Conservation (phyloP, 176 grass and related monocot genomes). For the Carex kokanica region DNA sequence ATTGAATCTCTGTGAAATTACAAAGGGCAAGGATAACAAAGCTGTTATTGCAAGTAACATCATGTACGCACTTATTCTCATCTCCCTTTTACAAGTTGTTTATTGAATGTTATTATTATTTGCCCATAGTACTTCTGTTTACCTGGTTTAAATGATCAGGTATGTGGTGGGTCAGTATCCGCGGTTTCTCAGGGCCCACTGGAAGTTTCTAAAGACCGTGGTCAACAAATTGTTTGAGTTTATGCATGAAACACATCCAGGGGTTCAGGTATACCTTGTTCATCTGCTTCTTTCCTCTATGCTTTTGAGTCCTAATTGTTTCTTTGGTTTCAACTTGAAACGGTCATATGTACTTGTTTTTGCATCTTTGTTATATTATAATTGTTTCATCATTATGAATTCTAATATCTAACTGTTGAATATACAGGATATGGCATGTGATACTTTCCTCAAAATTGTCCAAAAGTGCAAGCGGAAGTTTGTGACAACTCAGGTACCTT, state of each 20-base stretch:
- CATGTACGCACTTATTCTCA: slow-evolving; percentile 50
- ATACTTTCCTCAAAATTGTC: slow-evolving; percentile 98
- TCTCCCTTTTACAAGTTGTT: not conserved
- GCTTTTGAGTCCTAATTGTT: slow-evolving; percentile 13
- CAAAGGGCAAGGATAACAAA: slow-evolving; percentile 99
- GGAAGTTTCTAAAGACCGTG: slow-evolving; percentile 99
- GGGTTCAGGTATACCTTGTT: slow-evolving; percentile 78
- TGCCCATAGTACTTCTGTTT: slow-evolving; percentile 2
- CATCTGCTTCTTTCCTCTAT: not conserved
- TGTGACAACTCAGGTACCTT: slow-evolving; percentile 83
- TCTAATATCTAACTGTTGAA: slow-evolving; percentile 6
- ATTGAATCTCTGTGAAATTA: slow-evolving; percentile 98
- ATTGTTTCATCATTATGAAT: slow-evolving; percentile 5
- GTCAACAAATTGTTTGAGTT: slow-evolving; percentile 99
- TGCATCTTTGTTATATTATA: slow-evolving; percentile 4
- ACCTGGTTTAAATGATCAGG: slow-evolving; percentile 42
- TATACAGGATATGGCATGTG: slow-evolving; percentile 98
- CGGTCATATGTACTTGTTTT: not conserved
- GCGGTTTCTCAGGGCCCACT: slow-evolving; percentile 96
- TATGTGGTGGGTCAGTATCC: slow-evolving; percentile 99
- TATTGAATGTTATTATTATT: not conserved
- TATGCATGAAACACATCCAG: slow-evolving; percentile 99
- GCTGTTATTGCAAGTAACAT: slow-evolving; percentile 99
- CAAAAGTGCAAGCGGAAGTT: slow-evolving; percentile 99
- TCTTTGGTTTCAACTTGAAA: slow-evolving; percentile 12